Evolutionary conservation across 2,329 filamentous ascomycete species (phyloP).

Genomic region (Chalaropsis thielavioides): DNA sequence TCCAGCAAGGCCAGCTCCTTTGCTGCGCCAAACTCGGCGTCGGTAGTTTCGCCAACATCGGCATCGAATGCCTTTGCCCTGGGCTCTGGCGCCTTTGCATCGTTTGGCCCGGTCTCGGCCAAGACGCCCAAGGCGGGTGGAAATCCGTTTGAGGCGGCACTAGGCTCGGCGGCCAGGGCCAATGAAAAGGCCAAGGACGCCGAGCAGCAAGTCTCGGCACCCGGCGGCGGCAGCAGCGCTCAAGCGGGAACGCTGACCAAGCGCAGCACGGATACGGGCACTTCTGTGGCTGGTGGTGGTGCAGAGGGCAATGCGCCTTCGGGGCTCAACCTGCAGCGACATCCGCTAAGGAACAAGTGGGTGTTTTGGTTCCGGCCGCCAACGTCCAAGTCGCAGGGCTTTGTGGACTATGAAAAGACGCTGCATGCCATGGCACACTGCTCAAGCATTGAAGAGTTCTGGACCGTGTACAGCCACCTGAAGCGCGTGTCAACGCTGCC

Average conservation of each 20-base stretch:
- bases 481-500: slow-evolving; percentile 79
- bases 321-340: slow-evolving; percentile 16
- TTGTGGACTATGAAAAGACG: slow-evolving; percentile 90
- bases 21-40: slow-evolving; percentile 57
- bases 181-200: slow-evolving; percentile 23
- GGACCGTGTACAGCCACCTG: slow-evolving; percentile 73
- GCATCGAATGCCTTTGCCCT: slow-evolving; percentile 80
- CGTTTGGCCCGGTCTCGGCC: slow-evolving; percentile 47
- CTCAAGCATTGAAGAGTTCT: slow-evolving; percentile 77
- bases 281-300: slow-evolving; percentile 21
- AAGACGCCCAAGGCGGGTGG: slow-evolving; percentile 81
- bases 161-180: slow-evolving; percentile 30
- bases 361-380: slow-evolving; percentile 95
- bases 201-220: slow-evolving; percentile 20
- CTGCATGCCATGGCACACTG: slow-evolving; percentile 74
- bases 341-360: slow-evolving; percentile 70
- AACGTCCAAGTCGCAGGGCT: slow-evolving; percentile 82
- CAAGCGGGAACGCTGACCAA: slow-evolving; percentile 26
- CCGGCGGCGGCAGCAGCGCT: slow-evolving; percentile 32
- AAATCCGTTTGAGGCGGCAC: slow-evolving; percentile 63
- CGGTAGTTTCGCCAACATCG: slow-evolving; percentile 57
- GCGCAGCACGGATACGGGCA: slow-evolving; percentile 26
- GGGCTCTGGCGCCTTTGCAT: slow-evolving; percentile 89
- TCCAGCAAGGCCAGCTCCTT: slow-evolving; percentile 69
- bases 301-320: slow-evolving; percentile 20